Conservation (phyloP, 1,284 basidiomycete species). For the Crepidotus sp. region DNA sequence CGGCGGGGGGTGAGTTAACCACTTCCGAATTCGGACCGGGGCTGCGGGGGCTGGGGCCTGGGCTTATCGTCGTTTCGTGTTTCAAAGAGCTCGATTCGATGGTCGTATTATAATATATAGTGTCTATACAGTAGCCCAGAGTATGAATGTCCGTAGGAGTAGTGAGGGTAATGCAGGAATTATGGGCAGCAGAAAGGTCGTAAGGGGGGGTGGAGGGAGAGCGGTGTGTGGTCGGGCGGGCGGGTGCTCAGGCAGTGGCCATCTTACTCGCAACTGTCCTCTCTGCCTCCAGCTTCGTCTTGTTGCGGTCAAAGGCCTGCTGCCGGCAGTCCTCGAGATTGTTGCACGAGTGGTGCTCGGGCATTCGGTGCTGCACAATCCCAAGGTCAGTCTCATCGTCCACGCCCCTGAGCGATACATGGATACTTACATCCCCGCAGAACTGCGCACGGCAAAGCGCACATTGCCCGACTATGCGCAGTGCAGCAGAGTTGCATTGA, state of each 20-base stretch:
- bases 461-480: conserved; percentile 77
- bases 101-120: conserved; percentile 8
- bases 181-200: conserved; percentile 11
- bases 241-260: conserved; percentile 62
- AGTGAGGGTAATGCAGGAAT: conserved; percentile 12
- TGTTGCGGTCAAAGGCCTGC: conserved; percentile 75
- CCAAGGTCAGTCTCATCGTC: conserved; percentile 7
- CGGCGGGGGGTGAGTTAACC: no score
- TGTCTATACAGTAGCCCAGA: conserved; percentile 5
- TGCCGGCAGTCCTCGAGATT: conserved; percentile 74
- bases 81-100: not conserved
- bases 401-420: not conserved
- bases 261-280: conserved; percentile 80
- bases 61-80: not conserved
- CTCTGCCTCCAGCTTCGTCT: conserved; percentile 77
- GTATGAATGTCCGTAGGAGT: conserved; percentile 7
- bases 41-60: not conserved
- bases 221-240: not conserved
- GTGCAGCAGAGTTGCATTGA: conserved; percentile 67
- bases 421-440: conserved; percentile 62
- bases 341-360: conserved; percentile 73
- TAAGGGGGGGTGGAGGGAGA: not conserved
- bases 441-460: conserved; percentile 69
- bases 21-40: no score
- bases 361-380: conserved; percentile 62